Percentiles rank a stretch among this genome's conserved stretches.
phyloP scores from a whole-genome alignment of 1,284 basidiomycete genomes.

The Cutaneotrichosporon arboriforme region DNA sequence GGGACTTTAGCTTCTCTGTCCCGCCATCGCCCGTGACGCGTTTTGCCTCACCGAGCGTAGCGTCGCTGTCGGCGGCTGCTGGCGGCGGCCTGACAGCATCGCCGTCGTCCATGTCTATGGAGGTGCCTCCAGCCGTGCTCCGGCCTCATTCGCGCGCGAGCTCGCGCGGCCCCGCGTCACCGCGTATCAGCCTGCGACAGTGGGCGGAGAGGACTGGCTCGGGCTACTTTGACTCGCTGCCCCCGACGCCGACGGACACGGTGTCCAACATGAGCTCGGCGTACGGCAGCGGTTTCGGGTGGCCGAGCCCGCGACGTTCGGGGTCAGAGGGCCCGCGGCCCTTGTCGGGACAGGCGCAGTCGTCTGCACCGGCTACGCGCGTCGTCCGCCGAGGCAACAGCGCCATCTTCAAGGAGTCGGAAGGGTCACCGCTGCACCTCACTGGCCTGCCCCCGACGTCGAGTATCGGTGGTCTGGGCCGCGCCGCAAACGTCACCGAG shows the following conservation, averaged over 20 bases:
- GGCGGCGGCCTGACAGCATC: not conserved
- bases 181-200: conserved; percentile 32
- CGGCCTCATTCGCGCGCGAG: conserved; percentile 15
- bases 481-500: not conserved
- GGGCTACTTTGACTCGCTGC: conserved; percentile 11
- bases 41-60: conserved; percentile 9
- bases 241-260: conserved; percentile 10
- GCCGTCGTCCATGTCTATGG: not conserved
- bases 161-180: conserved; percentile 19
- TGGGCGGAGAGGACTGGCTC: conserved; percentile 32
- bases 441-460: too few species aligned
- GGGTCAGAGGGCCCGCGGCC: not conserved
- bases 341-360: too few species aligned
- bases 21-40: conserved; percentile 25
- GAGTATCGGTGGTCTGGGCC: too few species aligned
- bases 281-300: not conserved
- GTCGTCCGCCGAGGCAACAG: conserved; percentile 21
- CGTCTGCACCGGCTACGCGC: not conserved
- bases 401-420: conserved; percentile 19
- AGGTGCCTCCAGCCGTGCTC: conserved; percentile 1
- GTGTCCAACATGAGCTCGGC: not conserved
- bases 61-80: conserved; percentile 5
- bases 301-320: conserved; percentile 1
- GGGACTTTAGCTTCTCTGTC: conserved; percentile 38
- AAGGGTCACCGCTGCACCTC: not conserved